Conservation (phyloP, 2,329 filamentous ascomycete genomes). For the Aureobasidium uvarum region DNA sequence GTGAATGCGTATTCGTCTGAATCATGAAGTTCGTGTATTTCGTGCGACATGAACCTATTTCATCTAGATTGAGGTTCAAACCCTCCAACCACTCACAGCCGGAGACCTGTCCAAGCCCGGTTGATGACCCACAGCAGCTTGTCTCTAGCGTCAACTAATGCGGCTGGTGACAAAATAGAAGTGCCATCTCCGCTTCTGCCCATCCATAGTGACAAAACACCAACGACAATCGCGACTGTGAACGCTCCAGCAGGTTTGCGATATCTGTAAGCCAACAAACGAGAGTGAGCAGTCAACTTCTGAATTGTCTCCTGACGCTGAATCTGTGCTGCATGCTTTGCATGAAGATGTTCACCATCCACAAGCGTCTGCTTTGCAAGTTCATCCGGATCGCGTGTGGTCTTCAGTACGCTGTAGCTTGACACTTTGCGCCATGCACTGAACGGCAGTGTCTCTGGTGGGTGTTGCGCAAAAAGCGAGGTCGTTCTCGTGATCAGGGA, state of each 20-base stretch:
- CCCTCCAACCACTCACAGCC: not conserved
- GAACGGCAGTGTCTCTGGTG: conserved; percentile 66
- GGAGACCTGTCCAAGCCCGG: not conserved
- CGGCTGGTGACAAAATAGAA: not conserved
- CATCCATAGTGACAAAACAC: conserved; percentile 66
- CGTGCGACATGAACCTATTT: not conserved
- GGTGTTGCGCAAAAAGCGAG: conserved; percentile 62
- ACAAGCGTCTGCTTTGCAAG: conserved; percentile 58
- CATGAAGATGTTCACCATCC: conserved; percentile 67
- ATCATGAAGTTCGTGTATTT: conserved; percentile 9
- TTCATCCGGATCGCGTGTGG: conserved; percentile 58
- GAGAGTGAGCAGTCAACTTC: conserved; percentile 44
- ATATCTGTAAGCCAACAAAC: conserved; percentile 59
- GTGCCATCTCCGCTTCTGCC: conserved; percentile 37
- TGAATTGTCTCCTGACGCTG: conserved; percentile 60
- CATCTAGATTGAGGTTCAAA: not conserved
- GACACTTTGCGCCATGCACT: conserved; percentile 71
- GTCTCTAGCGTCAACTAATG: conserved; percentile 4
- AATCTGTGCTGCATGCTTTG: conserved; percentile 70
- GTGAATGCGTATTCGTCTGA: not conserved
- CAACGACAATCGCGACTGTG: conserved; percentile 60
- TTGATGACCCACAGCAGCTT: conserved; percentile 3
- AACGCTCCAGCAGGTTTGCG: conserved; percentile 60
- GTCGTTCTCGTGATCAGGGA: conserved; percentile 66
- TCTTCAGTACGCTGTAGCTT: conserved; percentile 77